Evolutionary conservation across 2,329 filamentous ascomycete species (phyloP).

Genomic region (Cytospora paraplurivora): DNA sequence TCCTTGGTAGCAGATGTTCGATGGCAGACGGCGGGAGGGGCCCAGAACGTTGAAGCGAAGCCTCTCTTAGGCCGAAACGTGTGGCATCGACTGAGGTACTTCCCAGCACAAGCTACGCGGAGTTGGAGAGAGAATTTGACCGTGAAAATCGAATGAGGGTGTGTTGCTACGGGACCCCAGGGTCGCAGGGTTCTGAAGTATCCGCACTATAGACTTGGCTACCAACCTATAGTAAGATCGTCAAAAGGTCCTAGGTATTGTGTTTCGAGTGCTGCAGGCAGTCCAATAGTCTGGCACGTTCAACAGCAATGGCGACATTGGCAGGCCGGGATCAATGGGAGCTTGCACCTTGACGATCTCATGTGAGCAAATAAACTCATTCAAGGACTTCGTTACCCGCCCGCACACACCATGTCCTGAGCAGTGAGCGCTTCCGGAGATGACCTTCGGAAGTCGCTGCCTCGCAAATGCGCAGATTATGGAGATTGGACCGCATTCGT

Average conservation of each 20-base stretch:
- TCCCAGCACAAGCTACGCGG: neutral
- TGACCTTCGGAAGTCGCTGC: neutral
- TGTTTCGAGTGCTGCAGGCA: constrained; percentile 23
- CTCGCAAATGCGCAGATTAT: neutral
- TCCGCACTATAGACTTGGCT: constrained; percentile 14
- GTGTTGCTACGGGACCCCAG: constrained; percentile 9
- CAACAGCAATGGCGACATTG: constrained; percentile 17
- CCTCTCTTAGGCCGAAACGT: too few species aligned
- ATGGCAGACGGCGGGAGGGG: too few species aligned
- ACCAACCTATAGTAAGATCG: constrained; percentile 10
- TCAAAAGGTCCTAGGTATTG: constrained; percentile 4
- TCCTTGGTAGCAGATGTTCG: too few species aligned
- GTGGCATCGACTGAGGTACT: neutral
- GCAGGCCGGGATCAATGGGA: constrained; percentile 2
- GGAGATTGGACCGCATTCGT: neutral
- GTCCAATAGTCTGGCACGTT: constrained; percentile 13
- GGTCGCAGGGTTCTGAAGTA: constrained; percentile 11
- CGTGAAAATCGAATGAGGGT: constrained; percentile 13
- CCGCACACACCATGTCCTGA: constrained; percentile 1
- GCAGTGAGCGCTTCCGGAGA: neutral
- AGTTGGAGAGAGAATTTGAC: constrained; percentile 9
- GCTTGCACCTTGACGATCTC: constrained; percentile 6
- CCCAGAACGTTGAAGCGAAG: too few species aligned
- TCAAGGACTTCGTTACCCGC: neutral
- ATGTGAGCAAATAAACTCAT: constrained; percentile 20